These are phyloP conservation scores for Clarireedia homoeocarpa DNA, from an alignment of 2,329 filamentous ascomycete species.

Conservation along the genomic window DNA sequence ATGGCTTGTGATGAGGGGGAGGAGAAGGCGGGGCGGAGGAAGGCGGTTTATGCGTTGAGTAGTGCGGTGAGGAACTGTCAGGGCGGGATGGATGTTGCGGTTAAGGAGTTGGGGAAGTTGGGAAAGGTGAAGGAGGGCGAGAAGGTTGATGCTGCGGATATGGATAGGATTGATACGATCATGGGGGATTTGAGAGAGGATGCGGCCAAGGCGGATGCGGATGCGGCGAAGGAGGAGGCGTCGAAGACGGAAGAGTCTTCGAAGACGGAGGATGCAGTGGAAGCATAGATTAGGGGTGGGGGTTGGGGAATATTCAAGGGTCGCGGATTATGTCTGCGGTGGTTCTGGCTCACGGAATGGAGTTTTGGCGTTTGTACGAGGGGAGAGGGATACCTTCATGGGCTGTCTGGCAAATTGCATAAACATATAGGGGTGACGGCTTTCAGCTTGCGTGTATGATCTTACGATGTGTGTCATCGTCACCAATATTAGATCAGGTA, in stretches of 20 bases:
- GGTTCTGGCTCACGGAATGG: not conserved
- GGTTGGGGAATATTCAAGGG: not conserved
- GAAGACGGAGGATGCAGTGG: not conserved
- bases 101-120: slow-evolving; percentile 49
- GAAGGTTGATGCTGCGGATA: slow-evolving; percentile 73
- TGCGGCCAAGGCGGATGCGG: slow-evolving; percentile 19
- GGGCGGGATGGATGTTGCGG: slow-evolving; percentile 64
- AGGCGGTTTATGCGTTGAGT: slow-evolving; percentile 84
- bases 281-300: not conserved
- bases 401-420: no score
- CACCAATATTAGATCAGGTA: no score
- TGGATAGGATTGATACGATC: slow-evolving; percentile 75
- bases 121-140: slow-evolving; percentile 34
- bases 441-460: no score
- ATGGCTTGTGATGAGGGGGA: slow-evolving; percentile 54
- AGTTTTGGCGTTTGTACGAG: slow-evolving; percentile 4
- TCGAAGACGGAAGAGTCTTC: not conserved
- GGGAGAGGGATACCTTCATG: not conserved
- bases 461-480: no score
- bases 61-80: slow-evolving; percentile 85
- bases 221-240: not conserved
- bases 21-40: slow-evolving; percentile 62
- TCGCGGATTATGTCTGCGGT: not conserved
- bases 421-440: no score
- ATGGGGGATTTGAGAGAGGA: slow-evolving; percentile 59